Evolutionary conservation across 1,284 basidiomycete genomes (phyloP).

Genomic region (Salmacisia buchloeana): DNA sequence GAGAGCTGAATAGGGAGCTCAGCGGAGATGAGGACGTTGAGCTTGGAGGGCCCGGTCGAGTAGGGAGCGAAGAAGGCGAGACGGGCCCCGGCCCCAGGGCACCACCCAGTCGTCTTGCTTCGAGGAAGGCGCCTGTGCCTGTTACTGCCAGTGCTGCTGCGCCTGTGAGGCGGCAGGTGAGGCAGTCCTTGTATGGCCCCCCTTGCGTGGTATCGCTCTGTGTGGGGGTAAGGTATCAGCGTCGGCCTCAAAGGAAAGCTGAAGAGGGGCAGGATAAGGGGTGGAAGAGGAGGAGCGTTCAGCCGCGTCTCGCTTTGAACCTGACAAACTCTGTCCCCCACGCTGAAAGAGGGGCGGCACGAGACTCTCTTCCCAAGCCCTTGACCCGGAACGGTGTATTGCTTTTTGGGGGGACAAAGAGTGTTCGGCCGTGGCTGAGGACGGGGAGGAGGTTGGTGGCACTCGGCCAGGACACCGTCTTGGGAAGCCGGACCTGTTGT

Average conservation of each 20-base stretch:
- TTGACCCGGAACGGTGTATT: too few relatives aligned
- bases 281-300: background rate
- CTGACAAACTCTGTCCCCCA: too few relatives aligned
- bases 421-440: too few relatives aligned
- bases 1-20: too few relatives aligned
- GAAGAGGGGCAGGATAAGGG: background rate
- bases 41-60: background rate
- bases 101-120: constrained; percentile 33
- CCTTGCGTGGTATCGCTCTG: too few relatives aligned
- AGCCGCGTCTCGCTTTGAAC: too few relatives aligned
- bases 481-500: too few relatives aligned
- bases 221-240: constrained; percentile 5
- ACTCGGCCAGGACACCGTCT: too few relatives aligned
- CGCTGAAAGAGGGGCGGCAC: too few relatives aligned
- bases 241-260: background rate
- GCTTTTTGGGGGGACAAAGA: too few relatives aligned
- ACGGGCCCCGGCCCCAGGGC: background rate
- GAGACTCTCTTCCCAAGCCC: too few relatives aligned
- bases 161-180: constrained; percentile 42
- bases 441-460: too few relatives aligned
- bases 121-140: constrained; percentile 34
- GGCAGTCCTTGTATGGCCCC: constrained; percentile 23
- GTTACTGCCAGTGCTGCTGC: constrained; percentile 35
- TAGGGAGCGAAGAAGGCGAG: background rate
- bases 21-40: background rate